Percentiles rank a stretch among this genome's conserved stretches.
phyloP scores from a whole-genome alignment of 495 filamentous ascomycete species.

The Lasiosphaeria hispida region DNA sequence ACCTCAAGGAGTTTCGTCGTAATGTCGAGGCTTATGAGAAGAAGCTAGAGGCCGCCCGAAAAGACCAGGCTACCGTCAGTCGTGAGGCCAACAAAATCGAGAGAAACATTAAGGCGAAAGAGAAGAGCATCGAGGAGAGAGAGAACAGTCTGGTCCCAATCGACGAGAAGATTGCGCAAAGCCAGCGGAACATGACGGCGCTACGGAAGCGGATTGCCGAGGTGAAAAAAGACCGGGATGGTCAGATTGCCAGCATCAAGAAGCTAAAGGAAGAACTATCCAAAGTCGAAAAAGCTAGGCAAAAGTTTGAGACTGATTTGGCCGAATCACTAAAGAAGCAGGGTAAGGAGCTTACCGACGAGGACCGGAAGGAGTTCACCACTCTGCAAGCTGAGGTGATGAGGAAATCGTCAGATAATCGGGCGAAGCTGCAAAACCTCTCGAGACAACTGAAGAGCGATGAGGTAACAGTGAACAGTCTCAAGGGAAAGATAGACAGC shows the following conservation, averaged over 20 bases:
- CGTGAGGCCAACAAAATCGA: conserved; percentile 79
- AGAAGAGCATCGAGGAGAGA: conserved; percentile 83
- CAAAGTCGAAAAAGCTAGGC: conserved; percentile 85
- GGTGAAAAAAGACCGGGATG: conserved; percentile 72
- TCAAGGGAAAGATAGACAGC: conserved; percentile 80
- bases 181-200: conserved; percentile 63
- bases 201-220: conserved; percentile 64
- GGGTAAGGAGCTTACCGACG: conserved; percentile 79
- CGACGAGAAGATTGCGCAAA: conserved; percentile 88
- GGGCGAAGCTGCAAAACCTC: conserved; percentile 79
- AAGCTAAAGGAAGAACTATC: conserved; percentile 75
- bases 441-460: conserved; percentile 84
- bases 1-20: conserved; percentile 89
- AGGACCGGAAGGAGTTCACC: conserved; percentile 87
- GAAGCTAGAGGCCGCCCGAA: conserved; percentile 80
- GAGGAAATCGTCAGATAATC: conserved; percentile 75
- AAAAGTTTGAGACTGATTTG: conserved; percentile 86
- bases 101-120: conserved; percentile 75
- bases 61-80: conserved; percentile 74
- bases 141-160: conserved; percentile 84
- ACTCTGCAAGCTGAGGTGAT: conserved; percentile 82
- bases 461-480: conserved; percentile 78
- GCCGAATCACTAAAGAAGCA: conserved; percentile 76
- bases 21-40: conserved; percentile 82
- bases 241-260: conserved; percentile 61